Evolutionary conservation across 352 stramenopile species (phyloP).

Genomic region (Pythium biforme): DNA sequence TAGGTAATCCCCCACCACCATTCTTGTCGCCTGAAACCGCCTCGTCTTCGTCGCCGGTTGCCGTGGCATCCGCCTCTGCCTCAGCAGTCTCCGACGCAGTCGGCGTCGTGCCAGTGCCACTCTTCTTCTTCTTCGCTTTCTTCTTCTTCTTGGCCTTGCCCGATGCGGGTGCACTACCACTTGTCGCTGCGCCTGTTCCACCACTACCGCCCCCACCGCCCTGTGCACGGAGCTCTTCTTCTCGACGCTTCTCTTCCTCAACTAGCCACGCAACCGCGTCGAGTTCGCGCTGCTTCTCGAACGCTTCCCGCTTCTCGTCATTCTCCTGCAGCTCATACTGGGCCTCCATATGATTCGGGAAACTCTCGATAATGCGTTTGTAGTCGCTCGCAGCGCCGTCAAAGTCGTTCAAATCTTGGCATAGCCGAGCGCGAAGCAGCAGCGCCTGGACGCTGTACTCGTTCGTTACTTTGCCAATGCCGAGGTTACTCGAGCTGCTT

Average conservation of each 20-base stretch:
- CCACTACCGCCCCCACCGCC: slow-evolving; percentile 14
- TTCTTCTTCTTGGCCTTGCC: slow-evolving; percentile 64
- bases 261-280: slow-evolving; percentile 51
- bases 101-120: neutral
- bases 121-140: slow-evolving; percentile 71
- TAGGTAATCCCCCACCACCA: neutral
- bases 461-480: slow-evolving; percentile 41
- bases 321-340: slow-evolving; percentile 72
- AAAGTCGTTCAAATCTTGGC: slow-evolving; percentile 44
- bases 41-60: slow-evolving; percentile 45
- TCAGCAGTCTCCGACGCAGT: slow-evolving; percentile 6
- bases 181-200: neutral
- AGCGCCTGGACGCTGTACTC: slow-evolving; percentile 52
- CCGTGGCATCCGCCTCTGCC: slow-evolving; percentile 38
- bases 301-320: slow-evolving; percentile 35
- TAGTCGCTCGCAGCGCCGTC: slow-evolving; percentile 67
- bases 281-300: slow-evolving; percentile 40
- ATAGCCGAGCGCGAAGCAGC: slow-evolving; percentile 52
- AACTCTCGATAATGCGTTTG: slow-evolving; percentile 50
- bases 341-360: slow-evolving; percentile 75
- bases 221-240: slow-evolving; percentile 18
- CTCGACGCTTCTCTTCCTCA: slow-evolving; percentile 23
- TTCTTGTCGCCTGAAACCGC: neutral
- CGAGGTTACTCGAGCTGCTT: neutral
- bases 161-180: neutral